Evolutionary conservation across 306 rosid genomes (phyloP).

Genomic region (Morella rubra): DNA sequence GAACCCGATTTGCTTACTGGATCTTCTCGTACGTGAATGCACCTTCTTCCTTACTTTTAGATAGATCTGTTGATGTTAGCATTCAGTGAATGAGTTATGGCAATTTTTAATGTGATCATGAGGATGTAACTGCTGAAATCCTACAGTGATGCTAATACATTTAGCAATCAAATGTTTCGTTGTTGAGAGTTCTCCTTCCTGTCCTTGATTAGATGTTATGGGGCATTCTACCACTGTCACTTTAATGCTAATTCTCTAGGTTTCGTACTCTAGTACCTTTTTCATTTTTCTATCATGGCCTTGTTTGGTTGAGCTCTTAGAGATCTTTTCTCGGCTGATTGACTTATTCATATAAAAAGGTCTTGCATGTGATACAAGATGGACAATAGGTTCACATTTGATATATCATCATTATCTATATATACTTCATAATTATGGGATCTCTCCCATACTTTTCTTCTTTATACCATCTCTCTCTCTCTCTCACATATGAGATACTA

Average conservation of each 20-base stretch:
- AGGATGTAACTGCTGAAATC: background rate
- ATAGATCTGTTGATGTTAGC: background rate
- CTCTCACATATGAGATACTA: background rate
- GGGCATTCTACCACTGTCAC: background rate
- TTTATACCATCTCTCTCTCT: background rate
- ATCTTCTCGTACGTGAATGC: conserved; percentile 56
- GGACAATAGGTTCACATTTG: background rate
- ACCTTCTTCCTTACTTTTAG: conserved; percentile 10
- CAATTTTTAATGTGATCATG: background rate
- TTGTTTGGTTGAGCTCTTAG: background rate
- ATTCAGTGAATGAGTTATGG: background rate
- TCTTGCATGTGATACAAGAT: background rate
- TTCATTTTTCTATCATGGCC: background rate
- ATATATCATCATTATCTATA: background rate
- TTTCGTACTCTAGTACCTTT: background rate
- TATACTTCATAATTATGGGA: background rate
- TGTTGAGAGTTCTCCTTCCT: background rate
- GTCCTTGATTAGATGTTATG: background rate
- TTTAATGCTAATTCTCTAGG: background rate
- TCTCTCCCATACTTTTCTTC: background rate
- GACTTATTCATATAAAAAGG: background rate
- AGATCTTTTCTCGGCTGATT: background rate
- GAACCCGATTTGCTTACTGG: conserved; percentile 48
- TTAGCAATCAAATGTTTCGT: background rate
- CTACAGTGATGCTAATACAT: background rate